Evolutionary conservation across 2,329 filamentous ascomycete genomes (phyloP), one percentile per base, ranked within the genome.

Genomic region (Trichothecium sympodiale): DNA sequence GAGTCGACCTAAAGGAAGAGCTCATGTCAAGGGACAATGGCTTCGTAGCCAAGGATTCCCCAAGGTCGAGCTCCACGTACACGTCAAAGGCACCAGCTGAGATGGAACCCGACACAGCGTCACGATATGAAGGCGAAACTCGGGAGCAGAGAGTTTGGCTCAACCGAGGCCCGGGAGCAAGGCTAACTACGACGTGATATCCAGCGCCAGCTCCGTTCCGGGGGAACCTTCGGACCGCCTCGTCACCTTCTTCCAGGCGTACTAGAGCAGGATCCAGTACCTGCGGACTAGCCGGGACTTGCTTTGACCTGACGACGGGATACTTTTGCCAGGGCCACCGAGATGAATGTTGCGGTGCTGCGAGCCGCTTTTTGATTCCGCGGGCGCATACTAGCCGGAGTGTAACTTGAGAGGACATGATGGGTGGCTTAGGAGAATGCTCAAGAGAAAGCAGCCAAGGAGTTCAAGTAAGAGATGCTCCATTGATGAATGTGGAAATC

Each of bases 51-150:
- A 3, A 74, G 54, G 17, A 74, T 67, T 3, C 67, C 67, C 32
- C 65, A 86, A 87, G 64, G 83, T 78, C 59, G 82, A 88, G 55
- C 81, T 86, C 50, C 83, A 87, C 57, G 71, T 87, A 39, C 82
- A 87, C 54, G 66, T 88, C 20, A 82, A 87, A 56, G 83, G 82
- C 39, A 77, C 4, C 59, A 65, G 35, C 64, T 84, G 26, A 71
- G 85, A 40, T 87, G 85, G 62, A 52, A 64, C 26, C 72, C 88
- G 3, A 77, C 82, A 4, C 53, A 60, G 26, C 70, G 71, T 46
- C 84, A 87, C 65, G 62, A 64, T 35, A 71, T 86, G 43, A 31
- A 61, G 5, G 65, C 86, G 5, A 72, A 71, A 5, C 56, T 69
- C 23, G 72, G 77, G 23, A 12, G 35, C 9, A 31, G 41, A 23